Evolutionary conservation across 129 eudicot genomes (phyloP).

Genomic region (Logfia minima): DNA sequence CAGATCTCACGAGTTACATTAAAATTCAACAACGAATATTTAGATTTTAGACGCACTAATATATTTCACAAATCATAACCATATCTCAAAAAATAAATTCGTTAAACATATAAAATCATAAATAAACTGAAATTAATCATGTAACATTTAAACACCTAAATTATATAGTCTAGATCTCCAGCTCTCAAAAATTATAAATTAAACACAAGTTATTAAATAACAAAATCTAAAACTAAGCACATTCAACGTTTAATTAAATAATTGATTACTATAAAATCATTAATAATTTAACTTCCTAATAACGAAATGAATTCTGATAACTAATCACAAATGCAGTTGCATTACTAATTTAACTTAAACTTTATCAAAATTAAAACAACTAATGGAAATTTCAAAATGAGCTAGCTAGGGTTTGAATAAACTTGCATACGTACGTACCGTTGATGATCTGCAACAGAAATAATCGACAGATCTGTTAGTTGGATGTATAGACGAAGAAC

Average conservation of each 20-base stretch:
- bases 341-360: neutral
- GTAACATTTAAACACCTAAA: neutral
- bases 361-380: neutral
- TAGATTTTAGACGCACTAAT: neutral
- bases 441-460: neutral
- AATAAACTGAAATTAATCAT: neutral
- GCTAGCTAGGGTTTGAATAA: neutral
- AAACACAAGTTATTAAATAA: neutral
- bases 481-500: neutral
- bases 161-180: neutral
- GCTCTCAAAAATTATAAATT: conserved; percentile 4
- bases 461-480: neutral
- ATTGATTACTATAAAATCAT: no score
- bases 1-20: conserved; percentile 10
- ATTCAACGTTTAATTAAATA: neutral
- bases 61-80: no score
- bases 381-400: neutral
- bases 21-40: neutral
- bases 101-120: neutral
- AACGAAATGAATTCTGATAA: conserved; percentile 11
- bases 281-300: neutral
- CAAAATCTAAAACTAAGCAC: neutral
- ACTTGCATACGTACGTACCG: neutral
- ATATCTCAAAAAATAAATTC: neutral
- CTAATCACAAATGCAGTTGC: conserved; percentile 12